These are phyloP conservation scores for Trichosporon sp. DNA, from an alignment of 1,284 basidiomycete species.

Conservation along the genomic window DNA sequence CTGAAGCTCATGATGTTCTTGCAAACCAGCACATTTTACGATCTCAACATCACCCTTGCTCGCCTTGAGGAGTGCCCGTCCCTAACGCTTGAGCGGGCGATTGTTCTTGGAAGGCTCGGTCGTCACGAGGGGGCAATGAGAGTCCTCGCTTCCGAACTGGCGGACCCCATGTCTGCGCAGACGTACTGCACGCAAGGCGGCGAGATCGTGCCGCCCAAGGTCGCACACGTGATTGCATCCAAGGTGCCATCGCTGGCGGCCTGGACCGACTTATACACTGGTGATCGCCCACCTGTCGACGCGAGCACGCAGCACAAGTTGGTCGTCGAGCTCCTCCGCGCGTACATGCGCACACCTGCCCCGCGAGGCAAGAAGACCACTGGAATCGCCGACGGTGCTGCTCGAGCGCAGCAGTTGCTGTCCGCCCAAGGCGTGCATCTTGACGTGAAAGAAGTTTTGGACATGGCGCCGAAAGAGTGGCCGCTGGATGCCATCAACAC, in stretches of 20 bases:
- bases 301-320: constrained; percentile 59
- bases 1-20: constrained; percentile 73
- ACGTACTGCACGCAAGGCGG: constrained; percentile 72
- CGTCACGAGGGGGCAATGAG: constrained; percentile 64
- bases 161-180: constrained; percentile 71
- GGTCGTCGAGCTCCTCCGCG: constrained; percentile 66
- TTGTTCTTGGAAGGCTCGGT: constrained; percentile 71
- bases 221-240: constrained; percentile 53
- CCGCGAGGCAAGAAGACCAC: constrained; percentile 46
- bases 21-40: constrained; percentile 66
- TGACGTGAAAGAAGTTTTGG: constrained; percentile 69
- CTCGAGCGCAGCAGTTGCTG: constrained; percentile 63
- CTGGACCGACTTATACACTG: constrained; percentile 56
- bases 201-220: constrained; percentile 62
- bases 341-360: constrained; percentile 71
- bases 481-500: constrained; percentile 65
- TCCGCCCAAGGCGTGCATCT: constrained; percentile 74
- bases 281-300: constrained; percentile 44
- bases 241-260: constrained; percentile 52
- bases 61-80: constrained; percentile 53
- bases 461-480: constrained; percentile 69
- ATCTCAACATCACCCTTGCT: constrained; percentile 55
- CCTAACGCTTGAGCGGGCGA: constrained; percentile 67
- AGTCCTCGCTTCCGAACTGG: constrained; percentile 64
- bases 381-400: constrained; percentile 57